Base-by-base conservation (phyloP, 768 basidiomycete species). In the Calocera viscosa region DNA sequence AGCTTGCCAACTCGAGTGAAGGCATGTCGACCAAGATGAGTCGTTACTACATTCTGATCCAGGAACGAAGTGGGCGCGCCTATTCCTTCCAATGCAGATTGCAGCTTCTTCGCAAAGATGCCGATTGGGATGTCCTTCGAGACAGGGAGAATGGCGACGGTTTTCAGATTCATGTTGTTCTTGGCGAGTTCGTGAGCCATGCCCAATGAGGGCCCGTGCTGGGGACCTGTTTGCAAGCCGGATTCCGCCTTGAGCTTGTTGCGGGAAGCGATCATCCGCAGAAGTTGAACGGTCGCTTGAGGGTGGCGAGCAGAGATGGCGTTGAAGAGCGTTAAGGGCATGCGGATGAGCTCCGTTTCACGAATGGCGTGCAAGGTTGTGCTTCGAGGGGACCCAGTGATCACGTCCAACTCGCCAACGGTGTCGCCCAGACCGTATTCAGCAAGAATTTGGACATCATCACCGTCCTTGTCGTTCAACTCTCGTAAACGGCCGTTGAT, bases 391-490 rank as follows among this genome's bases (percentile, higher is more conserved):
- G 87, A 89, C 71, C 88, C 90, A 8, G 94, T 96, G 72, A 99
- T 98, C 65, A 96, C 96, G 74, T 98, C 96, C 14, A 99, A 81
- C 76, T 99, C 96, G 28, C 96, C 96, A 63, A 98, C 93, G 2
- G 91, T 90, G 73, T 98, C 95, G 11, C 94, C 94, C 76, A 97
- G 94, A 40, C 96, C 96, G 72, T 95, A 95, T 78, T 99, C 96
- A 8, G 86, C 91, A 1, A 89, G 81, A 63, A 97, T 94, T 11
- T 83, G 83, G 39, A 95, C 86, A 38, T 82, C 85, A 3, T 90
- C 91, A 32, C 79, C 81, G 30, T 88, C 86, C 26, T 84, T 84
- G 72, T 97, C 94, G 16, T 84, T 82, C 68, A 98, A 88, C 1
- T 93, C 90, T 69, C 96, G 86, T 19, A 99, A 78, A 71, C 96